Percentiles rank a stretch among this genome's conserved stretches.
phyloP scores from a whole-genome alignment of 169 alveolate species.

The Amoebophrya sp. region DNA sequence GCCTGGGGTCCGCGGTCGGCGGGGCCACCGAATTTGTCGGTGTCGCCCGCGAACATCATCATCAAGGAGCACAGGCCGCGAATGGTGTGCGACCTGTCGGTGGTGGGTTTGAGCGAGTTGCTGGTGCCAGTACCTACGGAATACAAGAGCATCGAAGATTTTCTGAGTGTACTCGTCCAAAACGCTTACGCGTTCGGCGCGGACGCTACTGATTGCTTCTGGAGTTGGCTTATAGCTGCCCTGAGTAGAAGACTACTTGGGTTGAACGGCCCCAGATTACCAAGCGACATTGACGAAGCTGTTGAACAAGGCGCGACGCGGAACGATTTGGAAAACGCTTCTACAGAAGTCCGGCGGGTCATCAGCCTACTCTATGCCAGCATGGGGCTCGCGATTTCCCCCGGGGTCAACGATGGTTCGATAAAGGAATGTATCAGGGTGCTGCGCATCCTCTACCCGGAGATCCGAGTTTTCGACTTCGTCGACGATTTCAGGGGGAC shows the following conservation, averaged over 20 bases:
- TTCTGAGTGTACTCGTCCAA: not conserved
- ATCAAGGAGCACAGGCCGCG: not conserved
- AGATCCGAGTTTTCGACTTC: not conserved
- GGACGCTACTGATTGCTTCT: not conserved
- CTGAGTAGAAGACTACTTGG: not conserved
- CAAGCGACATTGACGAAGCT: too few relatives aligned
- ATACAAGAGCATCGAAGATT: not conserved
- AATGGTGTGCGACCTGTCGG: not conserved
- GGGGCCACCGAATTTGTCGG: not conserved
- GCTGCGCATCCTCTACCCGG: not conserved
- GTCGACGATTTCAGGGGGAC: not conserved
- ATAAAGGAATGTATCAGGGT: not conserved
- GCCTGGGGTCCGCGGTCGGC: not conserved
- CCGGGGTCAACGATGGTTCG: not conserved
- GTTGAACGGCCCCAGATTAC: too few relatives aligned
- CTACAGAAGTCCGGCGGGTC: too few relatives aligned
- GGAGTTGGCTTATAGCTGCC: not conserved
- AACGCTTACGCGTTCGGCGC: not conserved
- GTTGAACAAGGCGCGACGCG: too few relatives aligned
- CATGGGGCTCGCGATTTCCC: not conserved
- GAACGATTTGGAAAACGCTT: too few relatives aligned
- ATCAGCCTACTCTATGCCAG: not conserved
- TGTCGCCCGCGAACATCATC: not conserved
- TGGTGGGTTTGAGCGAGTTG: not conserved
- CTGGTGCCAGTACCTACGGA: not conserved